phyloP scores from a whole-genome alignment of 2,329 filamentous ascomycete genomes.

The Colletotrichum cereale region DNA sequence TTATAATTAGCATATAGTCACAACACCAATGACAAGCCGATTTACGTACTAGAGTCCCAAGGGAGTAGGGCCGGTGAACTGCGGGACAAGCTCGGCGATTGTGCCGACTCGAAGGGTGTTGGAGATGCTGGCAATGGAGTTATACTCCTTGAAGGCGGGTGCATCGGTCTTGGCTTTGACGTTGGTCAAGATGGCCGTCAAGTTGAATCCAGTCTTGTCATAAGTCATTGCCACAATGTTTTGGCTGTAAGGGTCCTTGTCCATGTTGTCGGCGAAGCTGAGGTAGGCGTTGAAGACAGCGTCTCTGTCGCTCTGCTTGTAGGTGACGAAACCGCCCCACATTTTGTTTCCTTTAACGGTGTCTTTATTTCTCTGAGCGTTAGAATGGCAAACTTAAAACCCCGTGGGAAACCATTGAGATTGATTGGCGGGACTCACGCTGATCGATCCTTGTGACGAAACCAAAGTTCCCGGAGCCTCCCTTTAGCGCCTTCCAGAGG shows the following conservation, averaged over 20 bases:
- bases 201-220: slow-evolving; percentile 32
- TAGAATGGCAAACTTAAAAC: background rate
- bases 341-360: slow-evolving; percentile 43
- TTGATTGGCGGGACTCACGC: background rate
- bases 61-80: slow-evolving; percentile 50
- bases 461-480: slow-evolving; percentile 62
- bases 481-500: slow-evolving; percentile 60
- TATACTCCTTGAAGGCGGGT: slow-evolving; percentile 45
- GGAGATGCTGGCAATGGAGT: slow-evolving; percentile 42
- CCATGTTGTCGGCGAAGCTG: slow-evolving; percentile 46
- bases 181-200: slow-evolving; percentile 46
- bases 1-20: slow-evolving; percentile 5
- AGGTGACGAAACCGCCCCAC: slow-evolving; percentile 48
- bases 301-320: slow-evolving; percentile 43
- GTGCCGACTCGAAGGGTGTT: slow-evolving; percentile 44
- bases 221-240: slow-evolving; percentile 46
- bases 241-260: slow-evolving; percentile 46
- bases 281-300: slow-evolving; percentile 46
- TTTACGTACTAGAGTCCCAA: slow-evolving; percentile 44
- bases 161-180: slow-evolving; percentile 42
- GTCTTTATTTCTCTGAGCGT: background rate
- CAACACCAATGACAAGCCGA: background rate
- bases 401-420: background rate
- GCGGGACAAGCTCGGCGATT: slow-evolving; percentile 46
- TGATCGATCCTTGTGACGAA: slow-evolving; percentile 49